Evolutionary conservation across 164 flowering plant species (phyloP), one percentile per base, ranked within the genome.

Genomic region (Annona cherimola): DNA sequence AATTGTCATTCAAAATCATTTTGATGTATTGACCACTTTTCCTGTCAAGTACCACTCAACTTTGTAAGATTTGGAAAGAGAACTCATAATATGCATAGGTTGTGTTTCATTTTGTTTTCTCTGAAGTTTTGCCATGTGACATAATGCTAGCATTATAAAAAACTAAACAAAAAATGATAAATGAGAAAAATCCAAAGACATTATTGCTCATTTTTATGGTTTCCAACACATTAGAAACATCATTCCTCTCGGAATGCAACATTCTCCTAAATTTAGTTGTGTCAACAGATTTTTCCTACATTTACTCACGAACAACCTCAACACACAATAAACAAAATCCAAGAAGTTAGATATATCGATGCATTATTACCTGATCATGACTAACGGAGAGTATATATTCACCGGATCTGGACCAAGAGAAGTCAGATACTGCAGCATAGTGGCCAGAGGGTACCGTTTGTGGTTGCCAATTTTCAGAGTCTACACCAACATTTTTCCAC

Each of bases 371-470:
- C 96, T 95, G 99, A 79, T 95, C 99, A 82, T 91, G 91, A 80
- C 99, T 90, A 69, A 93, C 98, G 19, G 98, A 91, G 18, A 91
- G 74, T 65, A 95, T 16, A 81, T 84, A 93, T 61, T 93, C 89
- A 59, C 96, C 90, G 68, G 83, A 80, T 61, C 81, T 86, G 16
- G 90, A 85, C 99, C 99, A 95, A 41, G 83, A 76, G 78, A 91
- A 79, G 80, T 95, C 99, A 5, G 92, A 82, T 42, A 95, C 98
- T 3, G 90, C 81, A 20, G 92, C 92, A 86, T 77, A 86, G 71
- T 93, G 99, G 61, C 99, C 99, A 69, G 99, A 95, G 2, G 99
- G 98, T 76, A 91, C 95, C 70, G 83, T 87, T 75, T 93, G 98
- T 40, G 98, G 96, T 71, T 87, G 86, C 99, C 99, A 95, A 78